Evolutionary conservation across 768 basidiomycete genomes (phyloP), one percentile per base, ranked within the genome.

Genomic region (Boletellus ananiceps): DNA sequence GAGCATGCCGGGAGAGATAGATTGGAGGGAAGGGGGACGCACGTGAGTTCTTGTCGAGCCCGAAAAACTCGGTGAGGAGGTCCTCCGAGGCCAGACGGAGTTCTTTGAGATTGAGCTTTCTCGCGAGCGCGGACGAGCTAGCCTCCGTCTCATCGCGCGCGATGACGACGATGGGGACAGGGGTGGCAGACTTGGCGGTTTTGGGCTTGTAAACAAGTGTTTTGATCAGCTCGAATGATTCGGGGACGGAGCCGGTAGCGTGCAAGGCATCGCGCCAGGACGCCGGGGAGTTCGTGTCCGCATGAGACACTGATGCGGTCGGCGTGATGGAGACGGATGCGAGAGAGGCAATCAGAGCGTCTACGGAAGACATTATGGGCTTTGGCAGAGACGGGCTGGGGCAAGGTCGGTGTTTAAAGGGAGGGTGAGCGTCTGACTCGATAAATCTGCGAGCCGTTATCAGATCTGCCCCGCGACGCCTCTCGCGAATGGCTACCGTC

Each of bases 201-300:
- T 94, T 94, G 29, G 93, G 93, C 66, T 97, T 97, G 84, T 91
- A 95, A 48, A 95, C 85, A 57, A 94, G 84, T 41, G 87, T 88
- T 68, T 93, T 93, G 65, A 88, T 78, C 58, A 90, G 76, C 65
- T 88, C 81, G 61, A 85, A 88, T 14, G 74, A 72, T 40, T 70
- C 71, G 1, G 85, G 83, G 19, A 76, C 71, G 12, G 76, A 70
- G 34, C 76, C 57, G 44, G 69, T 67, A 7, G 78, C 73, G 52
- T 77, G 72, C 58, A 96, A 70, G 38, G 84, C 80, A 38, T 83
- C 83, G 56, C 80, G 81, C 93, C 93, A 95, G 39, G 82, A 70
- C 0, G 80, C 76, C 1, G 86, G 90, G 39, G 87, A 88, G 48
- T 73, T 79, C 3, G 87, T 79, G 21, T 78, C 70, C 6, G 69